Percentiles rank a stretch among this genome's conserved stretches.
These are phyloP conservation scores for Chlamydomonas incerta DNA, from an alignment of 139 green algal genomes.

Conservation along the genomic window DNA sequence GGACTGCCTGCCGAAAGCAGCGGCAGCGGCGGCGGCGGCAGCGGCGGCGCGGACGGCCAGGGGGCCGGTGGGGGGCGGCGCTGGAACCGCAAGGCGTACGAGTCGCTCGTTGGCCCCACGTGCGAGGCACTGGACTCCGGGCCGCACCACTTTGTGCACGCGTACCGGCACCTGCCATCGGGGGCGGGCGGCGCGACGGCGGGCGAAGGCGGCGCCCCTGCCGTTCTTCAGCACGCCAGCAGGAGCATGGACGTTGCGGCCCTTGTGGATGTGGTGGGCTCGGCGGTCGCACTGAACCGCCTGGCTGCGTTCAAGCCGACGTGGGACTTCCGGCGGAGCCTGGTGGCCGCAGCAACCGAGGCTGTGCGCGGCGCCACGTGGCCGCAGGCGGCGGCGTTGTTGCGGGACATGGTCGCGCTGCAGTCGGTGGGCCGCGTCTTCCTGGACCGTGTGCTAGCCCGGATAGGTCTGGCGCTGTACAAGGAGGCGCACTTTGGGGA, in stretches of 20 bases:
- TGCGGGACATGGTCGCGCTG: background rate
- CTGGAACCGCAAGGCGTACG: background rate
- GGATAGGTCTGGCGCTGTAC: background rate
- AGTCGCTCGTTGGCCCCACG: background rate
- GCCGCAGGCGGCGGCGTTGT: background rate
- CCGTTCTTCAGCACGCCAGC: too few relatives aligned
- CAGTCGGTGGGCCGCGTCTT: background rate
- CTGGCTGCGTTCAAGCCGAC: background rate
- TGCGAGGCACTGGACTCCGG: background rate
- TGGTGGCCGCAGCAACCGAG: background rate
- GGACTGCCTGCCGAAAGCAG: too few relatives aligned
- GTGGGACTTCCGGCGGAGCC: conserved; percentile 14
- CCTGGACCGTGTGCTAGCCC: background rate
- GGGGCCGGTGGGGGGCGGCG: too few relatives aligned
- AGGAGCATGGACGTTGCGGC: background rate
- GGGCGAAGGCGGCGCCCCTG: background rate
- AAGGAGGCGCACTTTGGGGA: too few relatives aligned
- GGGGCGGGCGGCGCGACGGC: background rate
- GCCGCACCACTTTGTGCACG: background rate
- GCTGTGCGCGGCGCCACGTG: background rate
- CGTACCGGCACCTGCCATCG: background rate
- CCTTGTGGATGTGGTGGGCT: background rate
- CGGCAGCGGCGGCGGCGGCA: too few relatives aligned
- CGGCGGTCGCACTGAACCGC: background rate
- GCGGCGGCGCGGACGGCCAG: background rate